phyloP scores from a whole-genome alignment of 371 early-diverging fungal genomes.

The Nematocida major region DNA sequence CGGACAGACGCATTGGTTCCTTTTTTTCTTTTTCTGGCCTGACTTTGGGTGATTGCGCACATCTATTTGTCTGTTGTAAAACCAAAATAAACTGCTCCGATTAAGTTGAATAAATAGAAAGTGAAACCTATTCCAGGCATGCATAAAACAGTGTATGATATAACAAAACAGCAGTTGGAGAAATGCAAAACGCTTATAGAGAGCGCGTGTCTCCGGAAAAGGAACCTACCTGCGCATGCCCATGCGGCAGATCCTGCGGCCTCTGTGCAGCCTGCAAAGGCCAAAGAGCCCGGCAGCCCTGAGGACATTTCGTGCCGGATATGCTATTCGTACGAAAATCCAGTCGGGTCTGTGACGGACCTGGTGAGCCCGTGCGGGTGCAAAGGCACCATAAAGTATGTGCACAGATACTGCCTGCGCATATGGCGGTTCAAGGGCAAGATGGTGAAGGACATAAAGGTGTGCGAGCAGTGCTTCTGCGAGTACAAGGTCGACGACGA shows the following conservation, averaged over 20 bases:
- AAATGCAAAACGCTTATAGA: not conserved
- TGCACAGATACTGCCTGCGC: constrained; percentile 63
- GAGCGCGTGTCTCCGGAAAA: not conserved
- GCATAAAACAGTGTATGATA: constrained; percentile 23
- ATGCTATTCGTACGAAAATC: constrained; percentile 62
- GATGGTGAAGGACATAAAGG: constrained; percentile 55
- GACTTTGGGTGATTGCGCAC: not conserved
- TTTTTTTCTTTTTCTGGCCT: not conserved
- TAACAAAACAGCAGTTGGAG: not conserved
- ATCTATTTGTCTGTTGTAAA: not conserved
- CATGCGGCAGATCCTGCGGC: not conserved
- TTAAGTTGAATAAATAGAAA: constrained; percentile 34
- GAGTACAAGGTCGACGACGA: constrained; percentile 61
- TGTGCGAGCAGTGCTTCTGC: constrained; percentile 63
- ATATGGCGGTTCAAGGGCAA: constrained; percentile 64
- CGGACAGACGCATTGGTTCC: not conserved
- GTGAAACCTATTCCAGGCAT: constrained; percentile 13
- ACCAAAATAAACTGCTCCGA: not conserved
- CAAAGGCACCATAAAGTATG: constrained; percentile 64
- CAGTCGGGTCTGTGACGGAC: constrained; percentile 53
- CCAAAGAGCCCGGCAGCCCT: not conserved
- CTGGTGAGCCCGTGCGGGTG: constrained; percentile 65
- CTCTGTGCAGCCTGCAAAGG: not conserved
- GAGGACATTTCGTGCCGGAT: constrained; percentile 59
- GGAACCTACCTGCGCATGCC: not conserved